Conservation (phyloP, 495 filamentous ascomycete species). For the Talaromyces wortmannii region DNA sequence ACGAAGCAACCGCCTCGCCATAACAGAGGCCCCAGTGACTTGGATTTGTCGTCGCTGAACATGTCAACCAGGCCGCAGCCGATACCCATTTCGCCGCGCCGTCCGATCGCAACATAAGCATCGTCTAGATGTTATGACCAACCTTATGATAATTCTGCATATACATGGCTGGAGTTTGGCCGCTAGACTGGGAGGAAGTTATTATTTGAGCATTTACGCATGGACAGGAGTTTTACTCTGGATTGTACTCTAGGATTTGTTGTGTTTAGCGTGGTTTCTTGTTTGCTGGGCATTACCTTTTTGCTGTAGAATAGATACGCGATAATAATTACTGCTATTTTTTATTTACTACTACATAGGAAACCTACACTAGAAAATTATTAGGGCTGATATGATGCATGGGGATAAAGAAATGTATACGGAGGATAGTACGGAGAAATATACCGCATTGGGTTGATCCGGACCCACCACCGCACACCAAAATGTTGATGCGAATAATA, state of each 20-base stretch:
- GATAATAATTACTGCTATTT: too few species aligned
- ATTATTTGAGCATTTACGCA: not conserved
- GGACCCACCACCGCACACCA: not conserved
- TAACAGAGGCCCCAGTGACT: conserved; percentile 24
- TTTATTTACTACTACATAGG: too few species aligned
- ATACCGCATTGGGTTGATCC: not conserved
- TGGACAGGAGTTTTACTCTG: not conserved
- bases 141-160: not conserved
- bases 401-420: not conserved
- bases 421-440: conserved; percentile 1
- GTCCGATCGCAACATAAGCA: conserved; percentile 29
- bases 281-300: not conserved
- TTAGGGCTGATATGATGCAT: too few species aligned
- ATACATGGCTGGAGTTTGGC: not conserved
- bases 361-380: too few species aligned
- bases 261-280: not conserved
- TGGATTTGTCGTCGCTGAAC: conserved; percentile 29
- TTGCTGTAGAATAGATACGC: not conserved
- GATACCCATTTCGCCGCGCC: conserved; percentile 35
- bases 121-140: not conserved
- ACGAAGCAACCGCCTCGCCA: conserved; percentile 12
- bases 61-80: conserved; percentile 34
- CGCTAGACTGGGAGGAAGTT: not conserved
- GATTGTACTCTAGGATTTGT: not conserved
- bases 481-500: not conserved